phyloP scores from a whole-genome alignment of 495 filamentous ascomycete genomes.

The Talaromyces adpressus region DNA sequence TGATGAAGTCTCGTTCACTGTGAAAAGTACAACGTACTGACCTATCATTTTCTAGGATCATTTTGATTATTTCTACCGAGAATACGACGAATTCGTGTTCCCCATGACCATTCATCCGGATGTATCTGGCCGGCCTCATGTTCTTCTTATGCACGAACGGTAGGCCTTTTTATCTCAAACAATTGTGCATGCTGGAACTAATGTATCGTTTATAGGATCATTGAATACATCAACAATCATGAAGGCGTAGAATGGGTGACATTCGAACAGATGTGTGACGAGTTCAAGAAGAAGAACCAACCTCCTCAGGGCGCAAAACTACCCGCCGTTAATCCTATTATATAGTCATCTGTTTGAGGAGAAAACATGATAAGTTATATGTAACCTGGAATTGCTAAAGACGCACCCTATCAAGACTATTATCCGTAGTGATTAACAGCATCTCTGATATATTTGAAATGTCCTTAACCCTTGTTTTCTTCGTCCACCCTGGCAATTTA shows the following conservation, averaged over 20 bases:
- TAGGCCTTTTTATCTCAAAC: slow-evolving; percentile 4
- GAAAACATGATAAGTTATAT: background rate
- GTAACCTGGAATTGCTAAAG: too few species aligned
- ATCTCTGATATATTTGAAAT: too few species aligned
- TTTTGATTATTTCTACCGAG: slow-evolving; percentile 63
- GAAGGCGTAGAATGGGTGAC: slow-evolving; percentile 72
- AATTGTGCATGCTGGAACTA: background rate
- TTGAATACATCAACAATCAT: slow-evolving; percentile 66
- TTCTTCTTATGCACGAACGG: slow-evolving; percentile 59
- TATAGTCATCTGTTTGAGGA: background rate
- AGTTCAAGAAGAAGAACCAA: slow-evolving; percentile 62
- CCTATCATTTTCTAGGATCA: slow-evolving; percentile 37
- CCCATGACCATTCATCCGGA: slow-evolving; percentile 67
- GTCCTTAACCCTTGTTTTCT: too few species aligned
- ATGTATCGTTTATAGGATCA: slow-evolving; percentile 35
- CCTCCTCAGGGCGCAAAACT: slow-evolving; percentile 60
- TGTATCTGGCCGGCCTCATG: slow-evolving; percentile 59
- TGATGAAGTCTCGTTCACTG: background rate
- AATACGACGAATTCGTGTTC: slow-evolving; percentile 66
- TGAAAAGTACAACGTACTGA: background rate
- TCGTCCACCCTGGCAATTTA: too few species aligned
- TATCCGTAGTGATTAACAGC: too few species aligned
- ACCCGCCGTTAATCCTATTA: slow-evolving; percentile 38
- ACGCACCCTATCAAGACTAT: too few species aligned
- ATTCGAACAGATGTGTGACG: slow-evolving; percentile 61